Evolutionary conservation across 257 asterid species (phyloP).

Genomic region (Solanum acaule): DNA sequence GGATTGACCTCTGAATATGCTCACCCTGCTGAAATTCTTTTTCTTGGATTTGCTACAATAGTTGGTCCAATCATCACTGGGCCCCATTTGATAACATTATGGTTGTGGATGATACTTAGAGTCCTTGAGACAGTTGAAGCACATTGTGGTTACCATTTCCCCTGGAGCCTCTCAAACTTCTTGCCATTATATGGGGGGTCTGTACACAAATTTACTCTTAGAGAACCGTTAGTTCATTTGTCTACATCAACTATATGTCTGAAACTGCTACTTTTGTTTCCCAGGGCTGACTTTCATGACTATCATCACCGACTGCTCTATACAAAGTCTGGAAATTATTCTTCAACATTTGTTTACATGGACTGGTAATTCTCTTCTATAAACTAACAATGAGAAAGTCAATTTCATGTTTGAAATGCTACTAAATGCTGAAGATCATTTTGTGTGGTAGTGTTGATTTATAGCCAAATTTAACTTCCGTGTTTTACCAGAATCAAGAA

Average conservation of each 20-base stretch:
- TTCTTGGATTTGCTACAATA: slow-evolving; percentile 95
- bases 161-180: slow-evolving; percentile 91
- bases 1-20: slow-evolving; percentile 99
- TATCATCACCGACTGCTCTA: slow-evolving; percentile 95
- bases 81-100: slow-evolving; percentile 86
- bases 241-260: slow-evolving; percentile 3
- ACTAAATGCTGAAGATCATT: not conserved
- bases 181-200: slow-evolving; percentile 99
- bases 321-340: slow-evolving; percentile 94
- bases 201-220: slow-evolving; percentile 8
- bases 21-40: slow-evolving; percentile 95
- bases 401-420: not conserved
- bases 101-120: slow-evolving; percentile 98
- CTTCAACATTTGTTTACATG: slow-evolving; percentile 96
- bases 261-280: slow-evolving; percentile 13
- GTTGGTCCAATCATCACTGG: slow-evolving; percentile 97
- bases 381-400: not conserved
- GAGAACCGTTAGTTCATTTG: not conserved
- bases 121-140: slow-evolving; percentile 98
- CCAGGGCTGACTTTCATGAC: slow-evolving; percentile 97
- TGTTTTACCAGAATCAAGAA: not conserved
- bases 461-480: not conserved
- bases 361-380: slow-evolving; percentile 58
- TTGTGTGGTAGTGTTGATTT: not conserved
- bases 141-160: slow-evolving; percentile 95